These are phyloP conservation scores for Trichoderma parareesei DNA, from an alignment of 495 filamentous ascomycete genomes.

Conservation along the genomic window DNA sequence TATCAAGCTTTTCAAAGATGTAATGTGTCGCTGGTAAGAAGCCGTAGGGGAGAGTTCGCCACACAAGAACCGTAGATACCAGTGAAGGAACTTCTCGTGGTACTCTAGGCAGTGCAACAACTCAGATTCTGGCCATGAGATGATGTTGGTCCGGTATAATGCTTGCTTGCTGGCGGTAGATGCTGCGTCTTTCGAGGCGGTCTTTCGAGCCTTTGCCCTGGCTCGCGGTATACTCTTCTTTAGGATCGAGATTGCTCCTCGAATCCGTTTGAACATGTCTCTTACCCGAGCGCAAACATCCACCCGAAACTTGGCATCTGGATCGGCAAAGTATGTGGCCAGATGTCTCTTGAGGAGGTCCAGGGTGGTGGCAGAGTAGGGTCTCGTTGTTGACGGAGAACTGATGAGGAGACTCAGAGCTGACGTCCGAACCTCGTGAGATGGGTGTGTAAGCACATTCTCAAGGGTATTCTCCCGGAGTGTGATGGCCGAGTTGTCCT, in stretches of 20 bases:
- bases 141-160: slow-evolving; percentile 8
- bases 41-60: slow-evolving; percentile 63
- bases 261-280: slow-evolving; percentile 58
- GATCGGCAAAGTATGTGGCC: slow-evolving; percentile 64
- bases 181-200: background rate
- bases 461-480: slow-evolving; percentile 37
- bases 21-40: slow-evolving; percentile 83
- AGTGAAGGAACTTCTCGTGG: slow-evolving; percentile 53
- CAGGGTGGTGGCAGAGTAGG: slow-evolving; percentile 53
- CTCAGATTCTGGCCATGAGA: slow-evolving; percentile 10
- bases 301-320: slow-evolving; percentile 74
- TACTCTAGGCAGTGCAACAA: slow-evolving; percentile 23
- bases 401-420: slow-evolving; percentile 67
- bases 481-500: slow-evolving; percentile 18
- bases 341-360: slow-evolving; percentile 53
- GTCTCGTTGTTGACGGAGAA: slow-evolving; percentile 60
- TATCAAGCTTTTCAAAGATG: slow-evolving; percentile 57
- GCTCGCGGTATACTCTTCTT: slow-evolving; percentile 26
- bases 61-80: slow-evolving; percentile 65
- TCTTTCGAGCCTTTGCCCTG: slow-evolving; percentile 11
- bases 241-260: slow-evolving; percentile 38
- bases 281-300: slow-evolving; percentile 62
- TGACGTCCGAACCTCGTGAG: slow-evolving; percentile 56
- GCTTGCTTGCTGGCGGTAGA: background rate
- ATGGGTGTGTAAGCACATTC: slow-evolving; percentile 53